Base-by-base conservation (phyloP, 1,139 yeast genomes). In the Zygosaccharomyces pseudobailii region DNA sequence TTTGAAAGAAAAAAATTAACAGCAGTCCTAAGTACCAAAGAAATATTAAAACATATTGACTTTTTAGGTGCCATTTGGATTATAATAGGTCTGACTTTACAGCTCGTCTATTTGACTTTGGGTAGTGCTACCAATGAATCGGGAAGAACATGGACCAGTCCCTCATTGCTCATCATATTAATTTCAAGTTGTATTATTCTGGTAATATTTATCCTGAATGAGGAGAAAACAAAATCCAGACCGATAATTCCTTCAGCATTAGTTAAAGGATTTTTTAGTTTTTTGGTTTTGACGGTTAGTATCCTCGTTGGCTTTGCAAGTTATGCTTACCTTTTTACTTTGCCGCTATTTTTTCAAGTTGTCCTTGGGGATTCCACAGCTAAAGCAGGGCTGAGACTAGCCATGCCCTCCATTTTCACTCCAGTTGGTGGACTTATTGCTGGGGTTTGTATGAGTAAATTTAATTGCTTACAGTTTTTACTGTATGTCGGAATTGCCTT, bases 61-160 rank as follows among this genome's bases (percentile, higher is more conserved):
- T 74, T 84, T 55, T 65, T 71, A 43, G 96, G 96, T 5, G 77
- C 89, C 0, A 61, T 75, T 35, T 68, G 78, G 34, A 69, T 84
- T 56, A 82, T 84, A 1, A 27, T 52, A 13, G 66, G 71, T 3
- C 54, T 71, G 27, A 62, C 69, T 3, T 46, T 56, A 10, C 71
- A 66, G 47, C 53, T 71, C 31, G 45, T 69, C 21, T 63, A 68
- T 21, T 51, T 71, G 23, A 62, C 68, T 3, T 32, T 63, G 2
- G 68, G 54, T 40, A 10, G 53, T 33, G 43, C 54, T 17, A 23
- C 35, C 6, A 33, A 25, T 3, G 42, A 40, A 4, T 21, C 25
- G 20, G 37, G 37, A 9, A 23, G 17, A 4, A 24, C 46, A 2
- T 52, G 53, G 53, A 40, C 41, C 6, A 43, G 46, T 19, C 46